A percentile compares a stretch with the other conserved stretches of the same genome.
Conservation (phyloP, 202 grass and related monocot species). For the Setaria viridis region DNA sequence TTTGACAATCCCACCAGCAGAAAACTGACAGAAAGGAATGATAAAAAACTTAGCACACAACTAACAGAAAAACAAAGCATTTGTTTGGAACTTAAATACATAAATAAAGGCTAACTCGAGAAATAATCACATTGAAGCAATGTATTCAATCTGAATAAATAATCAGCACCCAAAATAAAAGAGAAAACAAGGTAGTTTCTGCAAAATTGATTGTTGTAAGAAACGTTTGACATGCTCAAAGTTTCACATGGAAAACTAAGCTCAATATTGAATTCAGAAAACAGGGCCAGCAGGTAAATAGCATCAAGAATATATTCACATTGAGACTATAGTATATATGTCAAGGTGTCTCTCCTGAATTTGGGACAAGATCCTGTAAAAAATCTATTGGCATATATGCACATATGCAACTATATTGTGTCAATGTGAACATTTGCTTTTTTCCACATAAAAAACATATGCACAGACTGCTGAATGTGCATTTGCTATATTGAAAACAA, state of each 20-base stretch:
- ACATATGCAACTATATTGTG: no score
- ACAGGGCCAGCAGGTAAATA: background rate
- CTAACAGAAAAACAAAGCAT: background rate
- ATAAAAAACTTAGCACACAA: conserved; percentile 28
- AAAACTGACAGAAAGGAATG: conserved; percentile 64
- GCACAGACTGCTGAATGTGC: background rate
- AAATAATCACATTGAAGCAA: background rate
- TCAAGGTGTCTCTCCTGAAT: background rate
- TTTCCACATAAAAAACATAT: conserved; percentile 9
- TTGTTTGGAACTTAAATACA: background rate
- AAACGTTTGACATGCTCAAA: conserved; percentile 20
- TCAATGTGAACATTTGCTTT: background rate
- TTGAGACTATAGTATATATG: background rate
- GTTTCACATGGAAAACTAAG: conserved; percentile 16
- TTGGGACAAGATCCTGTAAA: conserved; percentile 19
- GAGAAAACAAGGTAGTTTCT: background rate
- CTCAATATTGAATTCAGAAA: conserved; percentile 11
- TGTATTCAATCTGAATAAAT: conserved; percentile 31
- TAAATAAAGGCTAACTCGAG: conserved; percentile 14
- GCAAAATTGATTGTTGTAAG: background rate
- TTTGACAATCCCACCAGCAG: conserved; percentile 82
- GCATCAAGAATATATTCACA: conserved; percentile 1
- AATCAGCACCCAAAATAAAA: background rate
- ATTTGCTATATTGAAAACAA: no score
- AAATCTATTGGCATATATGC: conserved; percentile 1